phyloP scores from a whole-genome alignment of 2,329 filamentous ascomycete species.

The Alternaria hordeiaustralica region DNA sequence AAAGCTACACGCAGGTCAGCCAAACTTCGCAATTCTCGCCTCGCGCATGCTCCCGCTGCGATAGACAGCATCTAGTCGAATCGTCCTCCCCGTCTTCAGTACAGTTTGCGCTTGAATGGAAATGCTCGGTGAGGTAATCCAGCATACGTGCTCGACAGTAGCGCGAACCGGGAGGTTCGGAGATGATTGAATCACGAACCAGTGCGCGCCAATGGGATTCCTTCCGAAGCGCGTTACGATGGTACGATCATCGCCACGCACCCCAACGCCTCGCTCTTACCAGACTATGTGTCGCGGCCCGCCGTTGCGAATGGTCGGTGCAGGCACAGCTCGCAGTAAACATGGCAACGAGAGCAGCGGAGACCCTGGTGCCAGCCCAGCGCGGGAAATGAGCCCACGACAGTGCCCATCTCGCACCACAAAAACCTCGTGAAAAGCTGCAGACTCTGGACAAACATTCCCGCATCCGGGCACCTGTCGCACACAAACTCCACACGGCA shows the following conservation, averaged over 20 bases:
- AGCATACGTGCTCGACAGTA: not conserved
- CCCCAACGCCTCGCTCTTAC: conserved; percentile 5
- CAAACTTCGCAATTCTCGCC: not conserved
- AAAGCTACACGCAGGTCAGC: not conserved
- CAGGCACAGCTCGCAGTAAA: not conserved
- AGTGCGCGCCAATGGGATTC: conserved; percentile 6
- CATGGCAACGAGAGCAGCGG: conserved; percentile 9
- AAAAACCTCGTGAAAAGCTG: conserved; percentile 1
- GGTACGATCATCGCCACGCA: conserved; percentile 6
- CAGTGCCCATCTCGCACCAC: not conserved
- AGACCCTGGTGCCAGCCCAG: not conserved
- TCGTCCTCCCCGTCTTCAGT: not conserved
- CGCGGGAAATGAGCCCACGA: not conserved
- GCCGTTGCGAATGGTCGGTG: conserved; percentile 7
- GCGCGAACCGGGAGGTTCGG: not conserved
- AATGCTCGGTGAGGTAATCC: not conserved
- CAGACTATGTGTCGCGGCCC: conserved; percentile 1
- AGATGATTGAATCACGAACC: not conserved
- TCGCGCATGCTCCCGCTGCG: not conserved
- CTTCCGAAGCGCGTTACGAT: conserved; percentile 6
- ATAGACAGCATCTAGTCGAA: not conserved
- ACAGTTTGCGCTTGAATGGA: not conserved
- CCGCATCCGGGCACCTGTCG: conserved; percentile 12
- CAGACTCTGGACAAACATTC: conserved; percentile 9
- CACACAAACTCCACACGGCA: conserved; percentile 9